phyloP scores from a whole-genome alignment of 83 land plant genomes.

The Picea engelmannii region DNA sequence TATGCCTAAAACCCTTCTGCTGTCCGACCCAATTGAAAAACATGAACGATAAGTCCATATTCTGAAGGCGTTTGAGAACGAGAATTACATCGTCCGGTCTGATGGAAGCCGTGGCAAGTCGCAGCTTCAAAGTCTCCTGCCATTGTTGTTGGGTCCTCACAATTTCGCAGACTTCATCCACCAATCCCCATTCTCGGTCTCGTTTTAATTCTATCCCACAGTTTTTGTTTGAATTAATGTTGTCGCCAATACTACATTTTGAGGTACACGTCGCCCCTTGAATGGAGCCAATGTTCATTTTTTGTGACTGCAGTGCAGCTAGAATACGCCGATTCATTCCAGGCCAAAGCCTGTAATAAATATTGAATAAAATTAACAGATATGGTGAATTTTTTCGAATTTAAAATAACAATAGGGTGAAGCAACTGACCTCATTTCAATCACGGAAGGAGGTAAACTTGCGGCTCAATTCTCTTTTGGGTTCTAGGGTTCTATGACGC shows the following conservation, averaged over 20 bases:
- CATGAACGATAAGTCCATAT: slow-evolving; percentile 29
- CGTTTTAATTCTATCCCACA: not conserved
- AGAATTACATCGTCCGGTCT: not conserved
- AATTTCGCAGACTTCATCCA: slow-evolving; percentile 5
- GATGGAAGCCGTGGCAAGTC: not conserved
- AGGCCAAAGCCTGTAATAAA: not conserved
- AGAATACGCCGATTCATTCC: slow-evolving; percentile 3
- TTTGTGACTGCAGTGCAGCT: not conserved
- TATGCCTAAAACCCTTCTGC: slow-evolving; percentile 19
- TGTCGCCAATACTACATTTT: not conserved
- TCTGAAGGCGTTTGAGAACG: slow-evolving; percentile 38
- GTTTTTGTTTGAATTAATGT: not conserved
- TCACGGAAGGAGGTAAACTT: not conserved
- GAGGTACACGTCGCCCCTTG: not conserved
- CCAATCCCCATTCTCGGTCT: slow-evolving; percentile 1
- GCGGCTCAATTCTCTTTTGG: not conserved
- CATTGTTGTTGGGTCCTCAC: slow-evolving; percentile 2
- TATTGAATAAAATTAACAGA: not conserved
- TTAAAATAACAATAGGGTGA: not conserved
- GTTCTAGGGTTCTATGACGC: too few relatives aligned
- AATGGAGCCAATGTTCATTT: not conserved
- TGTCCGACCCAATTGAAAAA: slow-evolving; percentile 47
- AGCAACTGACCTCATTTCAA: slow-evolving; percentile 1
- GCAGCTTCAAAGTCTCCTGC: not conserved
- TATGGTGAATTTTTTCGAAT: not conserved